A percentile compares a stretch with the other conserved stretches of the same genome.
phyloP scores from a whole-genome alignment of 2,329 filamentous ascomycete species.

The Botrytis hyacinthi region DNA sequence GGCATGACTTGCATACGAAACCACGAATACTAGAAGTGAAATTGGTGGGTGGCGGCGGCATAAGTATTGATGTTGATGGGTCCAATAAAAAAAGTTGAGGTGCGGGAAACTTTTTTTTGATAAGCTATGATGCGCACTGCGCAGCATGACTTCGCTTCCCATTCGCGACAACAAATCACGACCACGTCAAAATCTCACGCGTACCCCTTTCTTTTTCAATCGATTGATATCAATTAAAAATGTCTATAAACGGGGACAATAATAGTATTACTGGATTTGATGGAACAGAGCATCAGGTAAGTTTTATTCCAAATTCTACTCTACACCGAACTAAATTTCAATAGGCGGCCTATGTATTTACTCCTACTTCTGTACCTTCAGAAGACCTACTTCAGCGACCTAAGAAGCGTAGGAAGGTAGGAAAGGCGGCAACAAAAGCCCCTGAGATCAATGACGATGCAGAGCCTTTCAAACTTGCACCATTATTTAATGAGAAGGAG shows the following conservation, averaged over 20 bases:
- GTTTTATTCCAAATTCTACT: background rate
- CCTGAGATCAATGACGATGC: background rate
- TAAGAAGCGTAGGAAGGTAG: constrained; percentile 40
- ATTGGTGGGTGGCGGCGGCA: constrained; percentile 36
- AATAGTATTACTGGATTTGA: constrained; percentile 35
- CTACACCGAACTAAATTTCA: constrained; percentile 14
- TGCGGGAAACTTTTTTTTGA: constrained; percentile 27
- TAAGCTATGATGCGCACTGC: constrained; percentile 11
- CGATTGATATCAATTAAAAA: constrained; percentile 23
- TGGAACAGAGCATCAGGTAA: constrained; percentile 38
- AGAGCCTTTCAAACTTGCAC: constrained; percentile 44
- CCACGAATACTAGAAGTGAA: constrained; percentile 33
- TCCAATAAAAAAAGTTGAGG: constrained; percentile 19
- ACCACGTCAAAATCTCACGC: constrained; percentile 24
- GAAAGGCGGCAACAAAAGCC: constrained; percentile 27
- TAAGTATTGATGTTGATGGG: constrained; percentile 31
- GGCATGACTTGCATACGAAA: constrained; percentile 39
- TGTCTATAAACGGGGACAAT: constrained; percentile 36
- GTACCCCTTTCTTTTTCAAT: constrained; percentile 5
- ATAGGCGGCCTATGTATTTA: constrained; percentile 42
- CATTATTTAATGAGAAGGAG: constrained; percentile 56
- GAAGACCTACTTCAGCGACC: constrained; percentile 33
- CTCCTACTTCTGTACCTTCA: constrained; percentile 27
- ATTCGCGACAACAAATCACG: constrained; percentile 14
- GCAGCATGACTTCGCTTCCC: constrained; percentile 23